Percentiles rank a stretch among this genome's conserved stretches.
These are phyloP conservation scores for Bathelium albidoporum DNA, from an alignment of 495 filamentous ascomycete species.

Conservation along the genomic window DNA sequence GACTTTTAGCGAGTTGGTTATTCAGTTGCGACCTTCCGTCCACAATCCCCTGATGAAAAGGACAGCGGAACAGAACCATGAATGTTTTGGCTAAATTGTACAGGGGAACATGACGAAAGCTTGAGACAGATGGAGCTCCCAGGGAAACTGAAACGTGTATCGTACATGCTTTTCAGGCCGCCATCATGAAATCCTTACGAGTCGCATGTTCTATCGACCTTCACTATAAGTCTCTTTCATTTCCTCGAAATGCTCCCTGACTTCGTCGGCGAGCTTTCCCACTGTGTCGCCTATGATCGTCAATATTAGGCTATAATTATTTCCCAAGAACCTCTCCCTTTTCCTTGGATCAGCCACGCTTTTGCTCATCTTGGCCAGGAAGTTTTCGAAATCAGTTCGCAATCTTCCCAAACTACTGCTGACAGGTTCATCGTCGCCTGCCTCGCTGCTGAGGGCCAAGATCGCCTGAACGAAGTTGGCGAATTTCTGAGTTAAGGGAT, in stretches of 20 bases:
- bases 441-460: constrained; percentile 68
- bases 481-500: constrained; percentile 84
- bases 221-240: constrained; percentile 34
- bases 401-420: constrained; percentile 66
- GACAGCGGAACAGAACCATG: too few species aligned
- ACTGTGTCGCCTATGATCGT: constrained; percentile 80
- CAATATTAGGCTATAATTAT: constrained; percentile 85
- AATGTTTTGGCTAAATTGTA: too few species aligned
- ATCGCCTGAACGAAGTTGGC: constrained; percentile 82
- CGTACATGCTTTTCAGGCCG: not conserved
- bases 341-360: constrained; percentile 62
- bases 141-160: not conserved
- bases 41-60: too few species aligned
- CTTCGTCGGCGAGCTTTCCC: constrained; percentile 68
- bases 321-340: constrained; percentile 77
- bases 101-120: too few species aligned
- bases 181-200: constrained; percentile 16
- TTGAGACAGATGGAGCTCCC: not conserved
- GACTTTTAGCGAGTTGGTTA: too few species aligned
- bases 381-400: constrained; percentile 33
- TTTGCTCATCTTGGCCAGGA: constrained; percentile 23
- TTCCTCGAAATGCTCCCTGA: constrained; percentile 57
- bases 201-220: not conserved
- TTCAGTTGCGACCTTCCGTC: too few species aligned
- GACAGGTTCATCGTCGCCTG: constrained; percentile 88